These are phyloP conservation scores for Gleditsia sinensis DNA, from an alignment of 306 rosid genomes.

Conservation along the genomic window DNA sequence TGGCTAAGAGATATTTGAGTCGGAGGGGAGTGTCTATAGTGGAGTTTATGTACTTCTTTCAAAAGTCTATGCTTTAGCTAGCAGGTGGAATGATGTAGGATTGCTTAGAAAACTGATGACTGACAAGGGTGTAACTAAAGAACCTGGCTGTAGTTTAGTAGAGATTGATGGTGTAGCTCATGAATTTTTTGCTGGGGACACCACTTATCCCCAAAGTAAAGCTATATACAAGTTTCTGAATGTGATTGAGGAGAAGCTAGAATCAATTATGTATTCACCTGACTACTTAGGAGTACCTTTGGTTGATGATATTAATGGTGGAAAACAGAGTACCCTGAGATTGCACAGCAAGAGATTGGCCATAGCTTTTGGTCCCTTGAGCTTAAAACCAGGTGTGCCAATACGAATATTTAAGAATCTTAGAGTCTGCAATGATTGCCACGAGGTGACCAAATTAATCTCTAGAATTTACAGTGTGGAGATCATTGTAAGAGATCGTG, in stretches of 20 bases:
- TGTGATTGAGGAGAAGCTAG: constrained; percentile 54
- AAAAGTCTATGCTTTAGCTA: constrained; percentile 73
- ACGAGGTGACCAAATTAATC: constrained; percentile 61
- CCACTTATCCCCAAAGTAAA: constrained; percentile 60
- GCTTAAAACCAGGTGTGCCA: constrained; percentile 50
- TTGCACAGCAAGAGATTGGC: constrained; percentile 82
- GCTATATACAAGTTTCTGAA: constrained; percentile 53
- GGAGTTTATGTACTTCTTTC: constrained; percentile 80
- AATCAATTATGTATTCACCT: constrained; percentile 51
- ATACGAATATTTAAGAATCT: constrained; percentile 75
- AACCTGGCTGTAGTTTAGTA: constrained; percentile 75
- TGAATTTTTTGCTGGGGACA: constrained; percentile 84
- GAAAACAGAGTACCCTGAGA: constrained; percentile 49
- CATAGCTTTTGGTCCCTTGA: constrained; percentile 72
- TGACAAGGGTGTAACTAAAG: constrained; percentile 61
- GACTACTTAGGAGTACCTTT: constrained; percentile 58
- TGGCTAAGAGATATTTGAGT: constrained; percentile 57
- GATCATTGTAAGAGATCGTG: constrained; percentile 72
- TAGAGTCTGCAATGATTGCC: constrained; percentile 75
- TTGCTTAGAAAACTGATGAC: constrained; percentile 69
- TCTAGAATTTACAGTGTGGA: constrained; percentile 56
- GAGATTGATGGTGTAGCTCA: constrained; percentile 68
- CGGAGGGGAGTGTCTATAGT: constrained; percentile 49
- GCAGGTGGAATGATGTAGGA: constrained; percentile 73
- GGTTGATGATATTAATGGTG: constrained; percentile 48